Conservation (phyloP, 2,329 filamentous ascomycete genomes). For the Cephalotrichum gorgonifer region DNA sequence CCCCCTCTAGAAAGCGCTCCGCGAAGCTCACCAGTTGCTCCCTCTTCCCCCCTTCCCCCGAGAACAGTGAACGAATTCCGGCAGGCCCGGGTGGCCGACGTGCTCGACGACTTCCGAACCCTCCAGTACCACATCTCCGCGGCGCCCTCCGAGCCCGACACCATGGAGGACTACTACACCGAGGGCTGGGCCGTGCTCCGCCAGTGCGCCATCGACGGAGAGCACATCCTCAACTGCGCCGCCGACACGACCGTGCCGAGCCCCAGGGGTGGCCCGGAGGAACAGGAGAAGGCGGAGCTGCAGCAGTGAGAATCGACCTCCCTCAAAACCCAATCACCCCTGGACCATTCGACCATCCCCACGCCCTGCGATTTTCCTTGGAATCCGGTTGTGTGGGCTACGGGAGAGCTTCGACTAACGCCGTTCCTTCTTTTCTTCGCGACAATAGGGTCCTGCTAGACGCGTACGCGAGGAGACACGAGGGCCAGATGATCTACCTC, state of each 20-base stretch:
- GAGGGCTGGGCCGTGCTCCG: conserved; percentile 53
- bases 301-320: conserved; percentile 40
- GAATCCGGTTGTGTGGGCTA: too few relatives aligned
- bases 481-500: conserved; percentile 54
- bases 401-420: too few relatives aligned
- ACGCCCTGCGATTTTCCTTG: background rate
- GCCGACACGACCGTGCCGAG: conserved; percentile 50
- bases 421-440: conserved; percentile 4
- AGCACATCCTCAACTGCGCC: conserved; percentile 54
- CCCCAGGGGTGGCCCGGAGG: conserved; percentile 40
- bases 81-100: conserved; percentile 48
- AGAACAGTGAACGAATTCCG: conserved; percentile 48
- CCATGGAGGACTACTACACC: conserved; percentile 50
- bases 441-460: conserved; percentile 41
- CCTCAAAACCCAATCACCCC: background rate
- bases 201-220: conserved; percentile 52
- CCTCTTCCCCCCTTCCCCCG: background rate
- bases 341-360: background rate
- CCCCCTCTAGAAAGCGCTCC: background rate
- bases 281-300: conserved; percentile 52
- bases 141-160: conserved; percentile 40
- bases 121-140: conserved; percentile 53
- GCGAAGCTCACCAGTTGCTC: background rate
- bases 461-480: conserved; percentile 49
- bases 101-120: conserved; percentile 50